Conservation (phyloP, 345 rosid genomes). For the Noccaea bulbosa region DNA sequence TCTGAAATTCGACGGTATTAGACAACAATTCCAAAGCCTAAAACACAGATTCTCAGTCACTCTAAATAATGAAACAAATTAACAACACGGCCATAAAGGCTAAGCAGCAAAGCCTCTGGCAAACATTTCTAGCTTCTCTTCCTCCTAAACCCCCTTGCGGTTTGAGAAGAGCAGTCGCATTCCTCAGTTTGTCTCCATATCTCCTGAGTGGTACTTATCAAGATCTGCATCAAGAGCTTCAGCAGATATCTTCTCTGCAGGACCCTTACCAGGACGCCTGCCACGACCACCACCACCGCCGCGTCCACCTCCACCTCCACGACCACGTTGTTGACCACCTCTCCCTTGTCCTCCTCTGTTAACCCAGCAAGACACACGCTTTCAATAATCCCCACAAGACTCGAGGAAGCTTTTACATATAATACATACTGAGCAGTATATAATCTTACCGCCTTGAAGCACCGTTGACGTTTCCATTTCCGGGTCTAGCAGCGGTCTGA, state of each 20-base stretch:
- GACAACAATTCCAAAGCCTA: slow-evolving; percentile 26
- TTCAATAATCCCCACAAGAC: slow-evolving; percentile 24
- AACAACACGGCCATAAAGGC: slow-evolving; percentile 46
- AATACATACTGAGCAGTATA: background rate
- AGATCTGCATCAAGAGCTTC: slow-evolving; percentile 98
- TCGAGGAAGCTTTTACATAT: background rate
- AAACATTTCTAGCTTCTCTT: slow-evolving; percentile 9
- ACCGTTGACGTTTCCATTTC: slow-evolving; percentile 54
- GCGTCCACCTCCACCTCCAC: slow-evolving; percentile 48
- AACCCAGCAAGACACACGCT: slow-evolving; percentile 17
- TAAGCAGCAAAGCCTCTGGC: slow-evolving; percentile 36
- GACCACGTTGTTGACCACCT: slow-evolving; percentile 63
- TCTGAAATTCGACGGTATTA: slow-evolving; percentile 10
- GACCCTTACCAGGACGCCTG: slow-evolving; percentile 72
- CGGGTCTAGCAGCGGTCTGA: slow-evolving; percentile 46
- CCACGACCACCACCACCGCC: slow-evolving; percentile 64
- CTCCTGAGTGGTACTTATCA: slow-evolving; percentile 79
- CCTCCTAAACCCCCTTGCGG: slow-evolving; percentile 39
- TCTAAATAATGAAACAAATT: slow-evolving; percentile 37
- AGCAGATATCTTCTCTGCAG: slow-evolving; percentile 76
- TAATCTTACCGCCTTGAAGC: slow-evolving; percentile 58
- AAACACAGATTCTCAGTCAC: slow-evolving; percentile 31
- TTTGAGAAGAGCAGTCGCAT: slow-evolving; percentile 6
- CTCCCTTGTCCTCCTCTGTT: slow-evolving; percentile 42
- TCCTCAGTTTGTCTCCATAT: slow-evolving; percentile 70